Conservation (phyloP, 345 rosid genomes). For the Euclidium syriacum region DNA sequence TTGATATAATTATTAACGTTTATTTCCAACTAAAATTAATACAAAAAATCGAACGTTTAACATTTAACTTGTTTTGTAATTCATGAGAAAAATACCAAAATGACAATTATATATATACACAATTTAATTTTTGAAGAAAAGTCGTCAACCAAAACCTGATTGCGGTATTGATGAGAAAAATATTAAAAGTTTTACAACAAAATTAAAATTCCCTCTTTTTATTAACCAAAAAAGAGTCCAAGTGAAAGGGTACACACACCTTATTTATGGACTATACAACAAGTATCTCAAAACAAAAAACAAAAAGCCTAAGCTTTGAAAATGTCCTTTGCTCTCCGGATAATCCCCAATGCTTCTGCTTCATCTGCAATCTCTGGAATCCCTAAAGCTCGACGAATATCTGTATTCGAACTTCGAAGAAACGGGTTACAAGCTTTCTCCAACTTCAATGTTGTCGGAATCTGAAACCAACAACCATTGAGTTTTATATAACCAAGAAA, state of each 20-base stretch:
- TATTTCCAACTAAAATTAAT: no score
- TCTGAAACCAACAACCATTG: conserved; percentile 35
- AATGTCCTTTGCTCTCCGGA: conserved; percentile 69
- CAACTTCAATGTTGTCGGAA: conserved; percentile 69
- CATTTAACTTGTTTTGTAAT: no score
- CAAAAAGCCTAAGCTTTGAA: conserved; percentile 40
- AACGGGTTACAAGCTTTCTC: conserved; percentile 95
- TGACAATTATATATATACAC: no score
- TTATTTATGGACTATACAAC: conserved; percentile 5
- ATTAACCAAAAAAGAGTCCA: not conserved
- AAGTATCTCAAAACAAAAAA: not conserved
- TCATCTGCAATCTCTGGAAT: conserved; percentile 56
- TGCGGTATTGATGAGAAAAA: not conserved
- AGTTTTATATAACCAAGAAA: conserved; percentile 4
- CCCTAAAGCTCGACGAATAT: conserved; percentile 51
- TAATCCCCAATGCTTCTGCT: conserved; percentile 62
- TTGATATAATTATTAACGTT: no score
- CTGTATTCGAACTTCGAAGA: conserved; percentile 60
- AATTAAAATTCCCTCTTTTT: not conserved
- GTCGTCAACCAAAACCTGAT: not conserved
- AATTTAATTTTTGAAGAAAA: not conserved
- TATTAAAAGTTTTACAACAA: not conserved
- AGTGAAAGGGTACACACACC: not conserved
- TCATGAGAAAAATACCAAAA: no score
- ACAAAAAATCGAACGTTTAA: no score